Conservation (phyloP, 192 early-diverging fungal genomes). For the Podila clonocystis region DNA sequence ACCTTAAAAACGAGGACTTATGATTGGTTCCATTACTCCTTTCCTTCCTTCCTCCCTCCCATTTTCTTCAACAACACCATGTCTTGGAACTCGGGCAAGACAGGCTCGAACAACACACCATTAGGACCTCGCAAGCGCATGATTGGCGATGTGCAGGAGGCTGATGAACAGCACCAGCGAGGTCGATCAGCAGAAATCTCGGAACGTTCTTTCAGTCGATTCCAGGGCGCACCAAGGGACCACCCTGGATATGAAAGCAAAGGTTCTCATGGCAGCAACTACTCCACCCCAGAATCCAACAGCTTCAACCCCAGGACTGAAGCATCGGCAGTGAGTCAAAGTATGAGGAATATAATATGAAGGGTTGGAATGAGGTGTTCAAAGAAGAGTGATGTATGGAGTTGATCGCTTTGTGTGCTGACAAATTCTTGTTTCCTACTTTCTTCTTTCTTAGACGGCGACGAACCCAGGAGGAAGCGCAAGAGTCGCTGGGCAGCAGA, state of each 20-base stretch:
- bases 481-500: conserved; percentile 92
- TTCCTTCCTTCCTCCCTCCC: no score
- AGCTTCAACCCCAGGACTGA: background rate
- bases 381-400: no score
- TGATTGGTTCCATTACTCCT: no score
- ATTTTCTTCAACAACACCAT: conserved; percentile 8
- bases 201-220: conserved; percentile 3
- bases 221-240: background rate
- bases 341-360: no score
- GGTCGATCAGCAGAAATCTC: conserved; percentile 23
- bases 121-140: conserved; percentile 44
- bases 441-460: conserved; percentile 15
- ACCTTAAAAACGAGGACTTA: no score
- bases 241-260: background rate
- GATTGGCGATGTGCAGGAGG: conserved; percentile 25
- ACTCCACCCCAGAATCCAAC: background rate
- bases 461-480: conserved; percentile 72
- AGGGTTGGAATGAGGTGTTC: no score
- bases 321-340: no score
- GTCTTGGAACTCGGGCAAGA: conserved; percentile 39
- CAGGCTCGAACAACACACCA: conserved; percentile 38
- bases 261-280: background rate
- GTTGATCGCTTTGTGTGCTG: no score
- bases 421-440: no score
- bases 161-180: conserved; percentile 8